phyloP scores from a whole-genome alignment of 306 rosid genomes.

The Trifolium fragiferum region DNA sequence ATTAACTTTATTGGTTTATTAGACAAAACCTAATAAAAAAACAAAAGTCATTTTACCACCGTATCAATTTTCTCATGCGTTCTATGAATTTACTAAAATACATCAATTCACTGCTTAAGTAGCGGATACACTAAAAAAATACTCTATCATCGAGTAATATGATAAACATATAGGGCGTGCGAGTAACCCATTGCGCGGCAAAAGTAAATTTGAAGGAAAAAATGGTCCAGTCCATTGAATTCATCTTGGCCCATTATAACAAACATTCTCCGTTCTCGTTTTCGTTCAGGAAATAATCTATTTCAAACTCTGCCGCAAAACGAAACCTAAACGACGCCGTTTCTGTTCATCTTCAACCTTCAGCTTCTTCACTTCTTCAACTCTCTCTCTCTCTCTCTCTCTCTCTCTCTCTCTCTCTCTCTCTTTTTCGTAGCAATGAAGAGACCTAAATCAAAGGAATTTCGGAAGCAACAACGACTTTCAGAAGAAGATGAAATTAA shows the following conservation, averaged over 20 bases:
- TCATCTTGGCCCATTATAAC: neutral
- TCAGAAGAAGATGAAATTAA: constrained; percentile 56
- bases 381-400: constrained; percentile 3
- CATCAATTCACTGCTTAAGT: too few relatives aligned
- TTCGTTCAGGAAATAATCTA: neutral
- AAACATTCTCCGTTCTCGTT: neutral
- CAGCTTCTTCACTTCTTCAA: neutral
- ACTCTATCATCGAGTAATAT: too few relatives aligned
- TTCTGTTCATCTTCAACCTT: neutral
- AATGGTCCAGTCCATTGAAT: too few relatives aligned
- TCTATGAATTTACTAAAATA: too few relatives aligned
- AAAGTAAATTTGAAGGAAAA: too few relatives aligned
- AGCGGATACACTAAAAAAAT: too few relatives aligned
- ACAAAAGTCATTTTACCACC: too few relatives aligned
- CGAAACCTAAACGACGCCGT: constrained; percentile 27
- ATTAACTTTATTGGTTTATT: too few relatives aligned
- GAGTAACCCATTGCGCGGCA: too few relatives aligned
- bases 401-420: neutral
- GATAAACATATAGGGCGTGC: too few relatives aligned
- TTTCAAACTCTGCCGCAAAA: constrained; percentile 3
- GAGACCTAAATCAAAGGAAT: constrained; percentile 57
- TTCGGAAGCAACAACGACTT: constrained; percentile 53
- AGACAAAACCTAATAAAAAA: too few relatives aligned
- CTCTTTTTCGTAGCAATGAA: constrained; percentile 45
- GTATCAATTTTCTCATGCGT: too few relatives aligned